A percentile compares a stretch with the other conserved stretches of the same genome.
Evolutionary conservation across 148 eudicot species (phyloP).

Genomic region (Agrostemma githago): DNA sequence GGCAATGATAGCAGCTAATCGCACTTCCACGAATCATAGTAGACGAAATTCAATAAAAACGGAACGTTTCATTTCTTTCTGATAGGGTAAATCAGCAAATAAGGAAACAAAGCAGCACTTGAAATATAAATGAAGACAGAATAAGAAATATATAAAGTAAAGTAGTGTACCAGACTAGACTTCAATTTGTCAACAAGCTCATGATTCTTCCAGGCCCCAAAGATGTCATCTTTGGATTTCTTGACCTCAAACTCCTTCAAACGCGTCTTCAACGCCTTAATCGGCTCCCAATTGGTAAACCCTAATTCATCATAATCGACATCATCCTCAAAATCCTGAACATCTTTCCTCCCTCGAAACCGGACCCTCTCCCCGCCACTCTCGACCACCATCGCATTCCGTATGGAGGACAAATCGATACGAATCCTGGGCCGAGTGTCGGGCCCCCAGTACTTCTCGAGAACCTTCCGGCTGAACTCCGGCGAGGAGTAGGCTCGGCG

Average conservation of each 20-base stretch:
- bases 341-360: constrained; percentile 23
- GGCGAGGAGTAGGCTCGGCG: constrained; percentile 81
- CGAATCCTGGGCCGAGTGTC: constrained; percentile 43
- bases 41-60: neutral
- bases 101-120: neutral
- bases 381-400: constrained; percentile 68
- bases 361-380: constrained; percentile 35
- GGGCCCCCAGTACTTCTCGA: constrained; percentile 58
- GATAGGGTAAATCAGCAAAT: neutral
- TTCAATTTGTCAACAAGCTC: constrained; percentile 75
- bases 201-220: constrained; percentile 59
- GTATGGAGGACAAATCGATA: constrained; percentile 65
- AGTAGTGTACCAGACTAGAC: constrained; percentile 57
- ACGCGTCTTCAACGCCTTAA: constrained; percentile 52
- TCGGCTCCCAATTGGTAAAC: constrained; percentile 75
- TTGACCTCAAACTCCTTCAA: constrained; percentile 63
- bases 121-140: neutral
- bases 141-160: neutral
- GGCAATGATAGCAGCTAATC: neutral
- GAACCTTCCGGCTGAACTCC: constrained; percentile 54
- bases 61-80: neutral
- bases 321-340: constrained; percentile 18
- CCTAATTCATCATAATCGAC: constrained; percentile 37
- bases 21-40: neutral
- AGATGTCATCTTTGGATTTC: constrained; percentile 58